Evolutionary conservation across 768 basidiomycete species (phyloP).

Genomic region (Holtermannia corniformis): DNA sequence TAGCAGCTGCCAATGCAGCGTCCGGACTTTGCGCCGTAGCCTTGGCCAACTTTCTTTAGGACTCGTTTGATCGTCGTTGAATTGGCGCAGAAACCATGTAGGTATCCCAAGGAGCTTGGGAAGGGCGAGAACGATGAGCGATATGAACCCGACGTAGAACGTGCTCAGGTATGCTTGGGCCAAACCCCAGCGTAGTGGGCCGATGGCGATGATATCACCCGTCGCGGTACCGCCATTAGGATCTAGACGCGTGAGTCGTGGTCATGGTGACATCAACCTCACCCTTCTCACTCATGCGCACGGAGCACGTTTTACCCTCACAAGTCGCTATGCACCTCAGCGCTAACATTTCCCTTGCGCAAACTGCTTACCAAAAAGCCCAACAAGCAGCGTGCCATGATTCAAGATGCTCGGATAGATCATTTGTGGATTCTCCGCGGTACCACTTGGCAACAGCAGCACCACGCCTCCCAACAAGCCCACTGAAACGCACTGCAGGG

Average conservation of each 20-base stretch:
- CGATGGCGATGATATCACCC: neutral
- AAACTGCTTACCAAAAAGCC: neutral
- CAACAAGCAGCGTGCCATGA: neutral
- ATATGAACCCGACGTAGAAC: neutral
- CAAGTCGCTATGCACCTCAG: neutral
- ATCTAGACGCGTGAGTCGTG: neutral
- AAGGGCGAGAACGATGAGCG: neutral
- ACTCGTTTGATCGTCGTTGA: neutral
- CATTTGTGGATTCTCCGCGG: neutral
- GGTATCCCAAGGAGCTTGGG: neutral
- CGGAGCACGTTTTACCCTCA: neutral
- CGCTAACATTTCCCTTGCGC: neutral
- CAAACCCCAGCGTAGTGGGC: neutral
- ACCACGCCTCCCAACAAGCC: neutral
- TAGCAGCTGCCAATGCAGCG: neutral
- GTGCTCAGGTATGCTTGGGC: neutral
- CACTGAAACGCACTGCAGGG: neutral
- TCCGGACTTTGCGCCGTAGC: neutral
- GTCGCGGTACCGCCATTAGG: neutral
- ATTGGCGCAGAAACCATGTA: neutral
- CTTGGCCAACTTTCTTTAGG: neutral
- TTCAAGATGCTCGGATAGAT: neutral
- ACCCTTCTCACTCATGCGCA: neutral
- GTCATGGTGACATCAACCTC: neutral
- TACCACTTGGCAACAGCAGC: neutral